These are phyloP conservation scores for Eutypa lata DNA, from an alignment of 2,329 filamentous ascomycete genomes.

Conservation along the genomic window DNA sequence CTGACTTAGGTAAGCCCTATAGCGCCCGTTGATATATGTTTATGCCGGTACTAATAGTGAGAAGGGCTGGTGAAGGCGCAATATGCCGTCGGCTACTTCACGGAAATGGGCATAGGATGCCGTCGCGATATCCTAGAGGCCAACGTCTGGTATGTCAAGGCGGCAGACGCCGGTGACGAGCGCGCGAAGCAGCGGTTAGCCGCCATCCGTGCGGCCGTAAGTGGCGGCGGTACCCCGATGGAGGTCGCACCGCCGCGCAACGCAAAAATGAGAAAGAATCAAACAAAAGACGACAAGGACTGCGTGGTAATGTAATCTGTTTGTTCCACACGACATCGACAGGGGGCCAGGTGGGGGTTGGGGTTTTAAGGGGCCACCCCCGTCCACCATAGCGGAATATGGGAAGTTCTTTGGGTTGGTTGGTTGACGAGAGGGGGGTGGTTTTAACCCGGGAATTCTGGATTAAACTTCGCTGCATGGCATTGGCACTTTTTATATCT, in stretches of 20 bases:
- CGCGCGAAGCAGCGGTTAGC: slow-evolving; percentile 82
- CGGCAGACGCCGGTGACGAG: slow-evolving; percentile 87
- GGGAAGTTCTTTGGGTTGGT: background rate
- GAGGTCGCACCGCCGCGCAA: slow-evolving; percentile 51
- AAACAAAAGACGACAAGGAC: slow-evolving; percentile 44
- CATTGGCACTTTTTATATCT: background rate
- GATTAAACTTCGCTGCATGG: background rate
- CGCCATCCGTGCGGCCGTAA: slow-evolving; percentile 81
- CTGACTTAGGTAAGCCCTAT: slow-evolving; percentile 68
- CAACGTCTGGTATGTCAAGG: slow-evolving; percentile 97
- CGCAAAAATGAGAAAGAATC: slow-evolving; percentile 48
- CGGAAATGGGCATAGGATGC: slow-evolving; percentile 96
- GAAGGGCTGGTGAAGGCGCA: slow-evolving; percentile 72
- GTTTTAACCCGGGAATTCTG: too few relatives aligned
- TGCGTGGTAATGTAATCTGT: slow-evolving; percentile 54
- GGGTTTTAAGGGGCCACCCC: background rate
- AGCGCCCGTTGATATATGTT: background rate
- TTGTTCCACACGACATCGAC: slow-evolving; percentile 2
- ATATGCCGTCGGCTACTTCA: slow-evolving; percentile 95
- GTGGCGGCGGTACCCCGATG: slow-evolving; percentile 52
- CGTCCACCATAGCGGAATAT: background rate
- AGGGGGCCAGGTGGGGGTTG: background rate
- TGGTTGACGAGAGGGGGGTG: background rate
- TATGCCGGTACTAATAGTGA: slow-evolving; percentile 12
- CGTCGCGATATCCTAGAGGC: slow-evolving; percentile 91